Evolutionary conservation across 139 green algal species (phyloP).

Genomic region (Spirogloea muscicola): DNA sequence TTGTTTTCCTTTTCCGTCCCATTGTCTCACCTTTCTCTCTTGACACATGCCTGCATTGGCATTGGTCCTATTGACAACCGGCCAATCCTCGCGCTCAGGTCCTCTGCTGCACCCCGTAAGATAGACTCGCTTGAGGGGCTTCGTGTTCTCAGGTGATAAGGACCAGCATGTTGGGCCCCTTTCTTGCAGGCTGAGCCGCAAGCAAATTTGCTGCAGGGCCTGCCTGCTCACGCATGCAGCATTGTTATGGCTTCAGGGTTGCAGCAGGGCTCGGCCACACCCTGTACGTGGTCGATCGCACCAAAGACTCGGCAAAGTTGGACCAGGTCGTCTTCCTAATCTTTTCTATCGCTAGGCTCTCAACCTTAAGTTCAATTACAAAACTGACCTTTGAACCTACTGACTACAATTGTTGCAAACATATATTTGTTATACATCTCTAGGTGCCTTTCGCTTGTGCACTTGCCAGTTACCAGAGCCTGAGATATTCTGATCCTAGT

Average conservation of each 20-base stretch:
- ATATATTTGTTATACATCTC: too few relatives aligned
- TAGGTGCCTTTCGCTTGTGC: too few relatives aligned
- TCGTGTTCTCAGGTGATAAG: conserved; percentile 8
- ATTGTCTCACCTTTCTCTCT: conserved; percentile 1
- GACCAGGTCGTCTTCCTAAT: too few relatives aligned
- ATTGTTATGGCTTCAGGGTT: not conserved
- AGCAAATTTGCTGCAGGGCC: not conserved
- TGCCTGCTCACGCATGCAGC: not conserved
- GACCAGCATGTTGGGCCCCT: not conserved
- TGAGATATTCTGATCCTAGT: too few relatives aligned
- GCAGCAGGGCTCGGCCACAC: conserved; percentile 11
- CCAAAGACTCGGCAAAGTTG: not conserved
- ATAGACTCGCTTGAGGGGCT: conserved; percentile 61
- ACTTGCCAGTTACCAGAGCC: too few relatives aligned
- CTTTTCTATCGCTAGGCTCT: too few relatives aligned
- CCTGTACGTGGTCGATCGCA: conserved; percentile 17
- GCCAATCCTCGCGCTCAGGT: not conserved
- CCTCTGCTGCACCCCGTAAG: conserved; percentile 80
- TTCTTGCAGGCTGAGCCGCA: not conserved
- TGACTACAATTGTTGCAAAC: too few relatives aligned
- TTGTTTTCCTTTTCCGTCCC: not conserved
- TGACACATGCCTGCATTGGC: not conserved
- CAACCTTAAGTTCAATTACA: too few relatives aligned
- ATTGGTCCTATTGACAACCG: not conserved
- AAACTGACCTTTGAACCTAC: too few relatives aligned